Evolutionary conservation across 2,329 filamentous ascomycete genomes (phyloP).

Genomic region (Byssothecium circinans): DNA sequence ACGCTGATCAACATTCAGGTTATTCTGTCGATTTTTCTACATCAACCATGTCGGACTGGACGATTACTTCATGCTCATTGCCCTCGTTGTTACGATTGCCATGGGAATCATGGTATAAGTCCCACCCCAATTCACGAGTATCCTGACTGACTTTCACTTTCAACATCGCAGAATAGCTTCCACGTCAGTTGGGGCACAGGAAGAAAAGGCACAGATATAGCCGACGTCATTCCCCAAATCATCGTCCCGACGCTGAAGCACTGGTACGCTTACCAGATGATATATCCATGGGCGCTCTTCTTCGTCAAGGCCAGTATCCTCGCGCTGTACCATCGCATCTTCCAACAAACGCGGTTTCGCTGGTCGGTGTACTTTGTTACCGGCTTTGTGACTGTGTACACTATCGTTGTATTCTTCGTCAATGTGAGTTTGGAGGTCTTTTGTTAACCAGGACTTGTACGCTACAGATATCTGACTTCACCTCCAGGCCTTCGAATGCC

Average conservation of each 20-base stretch:
- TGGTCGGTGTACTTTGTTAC: conserved; percentile 9
- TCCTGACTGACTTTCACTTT: too few relatives aligned
- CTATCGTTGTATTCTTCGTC: conserved; percentile 16
- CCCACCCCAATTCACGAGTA: too few relatives aligned
- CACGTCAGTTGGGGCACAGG: conserved; percentile 17
- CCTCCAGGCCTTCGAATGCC: conserved; percentile 23
- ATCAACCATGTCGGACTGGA: conserved; percentile 17
- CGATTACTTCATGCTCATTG: conserved; percentile 21
- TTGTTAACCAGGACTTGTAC: neutral
- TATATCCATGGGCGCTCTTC: conserved; percentile 25
- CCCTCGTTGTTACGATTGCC: conserved; percentile 7
- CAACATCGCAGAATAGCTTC: conserved; percentile 10
- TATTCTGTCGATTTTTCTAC: conserved; percentile 15
- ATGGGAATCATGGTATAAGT: conserved; percentile 4
- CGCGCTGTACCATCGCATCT: conserved; percentile 25
- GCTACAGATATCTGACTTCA: neutral
- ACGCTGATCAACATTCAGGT: conserved; percentile 3
- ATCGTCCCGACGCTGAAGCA: conserved; percentile 23
- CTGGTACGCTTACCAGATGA: conserved; percentile 29
- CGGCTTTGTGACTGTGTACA: conserved; percentile 13
- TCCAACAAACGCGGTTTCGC: conserved; percentile 15
- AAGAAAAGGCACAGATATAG: conserved; percentile 7
- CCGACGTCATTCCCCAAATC: conserved; percentile 12
- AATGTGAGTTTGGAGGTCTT: too few relatives aligned
- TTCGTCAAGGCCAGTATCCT: conserved; percentile 26